Evolutionary conservation across 768 basidiomycete genomes (phyloP).

Genomic region (Amanita pallidorosea): DNA sequence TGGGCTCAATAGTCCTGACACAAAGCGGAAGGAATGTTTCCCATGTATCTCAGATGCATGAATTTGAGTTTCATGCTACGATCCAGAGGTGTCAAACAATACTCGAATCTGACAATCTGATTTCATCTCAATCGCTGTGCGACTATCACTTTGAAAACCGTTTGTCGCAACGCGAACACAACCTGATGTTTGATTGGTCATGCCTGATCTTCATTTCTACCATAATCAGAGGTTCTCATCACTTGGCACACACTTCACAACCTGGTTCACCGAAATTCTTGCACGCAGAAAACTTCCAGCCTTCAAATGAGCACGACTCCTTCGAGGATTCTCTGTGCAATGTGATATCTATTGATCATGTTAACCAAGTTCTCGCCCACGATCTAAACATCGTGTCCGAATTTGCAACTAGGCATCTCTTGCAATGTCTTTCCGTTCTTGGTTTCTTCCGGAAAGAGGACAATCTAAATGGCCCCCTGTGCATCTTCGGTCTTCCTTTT

Average conservation of each 20-base stretch:
- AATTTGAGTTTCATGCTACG: slow-evolving; percentile 52
- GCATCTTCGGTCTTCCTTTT: slow-evolving; percentile 58
- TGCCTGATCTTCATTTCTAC: slow-evolving; percentile 53
- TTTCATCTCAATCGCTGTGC: slow-evolving; percentile 32
- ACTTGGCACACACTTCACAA: slow-evolving; percentile 8
- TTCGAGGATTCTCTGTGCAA: slow-evolving; percentile 40
- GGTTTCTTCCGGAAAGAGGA: slow-evolving; percentile 50
- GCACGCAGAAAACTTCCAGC: slow-evolving; percentile 26
- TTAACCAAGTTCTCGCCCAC: slow-evolving; percentile 47
- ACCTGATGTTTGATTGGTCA: slow-evolving; percentile 59
- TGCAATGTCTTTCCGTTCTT: slow-evolving; percentile 50
- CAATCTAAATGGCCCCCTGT: slow-evolving; percentile 20
- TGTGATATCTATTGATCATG: slow-evolving; percentile 43
- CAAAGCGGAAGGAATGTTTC: slow-evolving; percentile 20
- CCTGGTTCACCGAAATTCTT: slow-evolving; percentile 32
- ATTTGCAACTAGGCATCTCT: slow-evolving; percentile 35
- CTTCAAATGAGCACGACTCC: slow-evolving; percentile 12
- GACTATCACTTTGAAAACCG: slow-evolving; percentile 46
- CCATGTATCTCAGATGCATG: slow-evolving; percentile 25
- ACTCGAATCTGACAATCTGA: slow-evolving; percentile 30
- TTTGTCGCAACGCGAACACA: slow-evolving; percentile 26
- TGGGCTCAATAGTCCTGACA: slow-evolving; percentile 53
- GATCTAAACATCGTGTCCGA: slow-evolving; percentile 50
- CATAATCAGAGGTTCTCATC: slow-evolving; percentile 36
- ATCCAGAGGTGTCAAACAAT: slow-evolving; percentile 40